These are phyloP conservation scores for Sugiyamaella castrensis DNA, from an alignment of 1,139 yeast species.

Conservation along the genomic window DNA sequence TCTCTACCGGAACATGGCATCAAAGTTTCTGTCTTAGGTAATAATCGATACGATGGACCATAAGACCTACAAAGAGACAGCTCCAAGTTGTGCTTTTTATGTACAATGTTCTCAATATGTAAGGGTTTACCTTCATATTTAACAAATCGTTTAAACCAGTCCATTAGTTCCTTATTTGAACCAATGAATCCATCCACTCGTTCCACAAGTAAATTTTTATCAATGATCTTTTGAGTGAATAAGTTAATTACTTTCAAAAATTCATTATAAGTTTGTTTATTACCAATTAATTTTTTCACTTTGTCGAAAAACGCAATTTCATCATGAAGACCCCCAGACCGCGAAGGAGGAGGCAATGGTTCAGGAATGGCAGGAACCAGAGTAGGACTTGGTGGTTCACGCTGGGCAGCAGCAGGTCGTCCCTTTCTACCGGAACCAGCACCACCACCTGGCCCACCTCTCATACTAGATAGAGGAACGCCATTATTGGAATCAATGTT, in stretches of 20 bases:
- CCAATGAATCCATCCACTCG: conserved; percentile 86
- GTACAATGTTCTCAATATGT: conserved; percentile 81
- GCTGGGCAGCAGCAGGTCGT: conserved; percentile 13
- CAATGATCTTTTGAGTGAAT: conserved; percentile 87
- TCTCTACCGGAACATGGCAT: conserved; percentile 99
- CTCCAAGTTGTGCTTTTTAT: conserved; percentile 87
- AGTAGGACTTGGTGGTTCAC: conserved; percentile 55
- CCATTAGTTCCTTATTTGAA: conserved; percentile 69
- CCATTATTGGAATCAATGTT: conserved; percentile 31
- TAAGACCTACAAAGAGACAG: conserved; percentile 70
- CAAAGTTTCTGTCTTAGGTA: conserved; percentile 91
- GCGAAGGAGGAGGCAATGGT: conserved; percentile 58
- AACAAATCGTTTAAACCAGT: conserved; percentile 90
- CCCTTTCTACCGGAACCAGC: conserved; percentile 27
- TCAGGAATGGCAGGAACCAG: conserved; percentile 84
- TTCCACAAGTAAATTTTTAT: conserved; percentile 74
- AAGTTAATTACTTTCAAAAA: conserved; percentile 82
- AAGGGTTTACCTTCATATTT: conserved; percentile 62
- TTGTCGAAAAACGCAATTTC: conserved; percentile 89
- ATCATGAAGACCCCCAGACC: conserved; percentile 63
- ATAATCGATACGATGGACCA: conserved; percentile 89
- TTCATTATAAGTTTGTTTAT: conserved; percentile 86
- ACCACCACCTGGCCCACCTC: conserved; percentile 27
- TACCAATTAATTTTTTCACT: conserved; percentile 85
- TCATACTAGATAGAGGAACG: conserved; percentile 40